Evolutionary conservation across 192 early-diverging fungal genomes (phyloP).

Genomic region (Coemansia sp.): DNA sequence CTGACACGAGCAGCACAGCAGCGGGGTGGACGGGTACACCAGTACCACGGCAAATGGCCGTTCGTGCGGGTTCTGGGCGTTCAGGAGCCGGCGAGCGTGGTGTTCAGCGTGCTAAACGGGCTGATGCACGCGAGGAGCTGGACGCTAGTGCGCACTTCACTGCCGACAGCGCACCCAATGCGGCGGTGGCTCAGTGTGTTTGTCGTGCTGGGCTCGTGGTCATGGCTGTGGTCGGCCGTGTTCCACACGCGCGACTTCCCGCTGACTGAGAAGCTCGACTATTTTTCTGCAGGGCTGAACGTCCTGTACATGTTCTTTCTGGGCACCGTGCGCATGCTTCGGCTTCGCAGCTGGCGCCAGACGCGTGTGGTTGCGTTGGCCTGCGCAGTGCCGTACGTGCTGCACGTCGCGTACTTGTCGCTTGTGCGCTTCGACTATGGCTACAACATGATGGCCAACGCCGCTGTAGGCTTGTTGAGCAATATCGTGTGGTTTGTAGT

Average conservation of each 20-base stretch:
- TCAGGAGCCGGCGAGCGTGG: constrained; percentile 94
- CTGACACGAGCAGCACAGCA: constrained; percentile 57
- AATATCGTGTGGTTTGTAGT: constrained; percentile 79
- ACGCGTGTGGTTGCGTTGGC: constrained; percentile 34
- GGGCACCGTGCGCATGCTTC: constrained; percentile 62
- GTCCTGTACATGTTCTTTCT: constrained; percentile 77
- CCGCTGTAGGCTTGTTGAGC: constrained; percentile 65
- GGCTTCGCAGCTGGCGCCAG: constrained; percentile 37
- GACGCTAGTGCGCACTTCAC: constrained; percentile 36
- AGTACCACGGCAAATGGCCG: constrained; percentile 98
- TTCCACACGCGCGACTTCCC: constrained; percentile 94
- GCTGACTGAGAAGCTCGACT: constrained; percentile 90
- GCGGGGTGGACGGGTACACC: constrained; percentile 55
- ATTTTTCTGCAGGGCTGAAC: constrained; percentile 82
- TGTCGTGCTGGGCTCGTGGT: constrained; percentile 61
- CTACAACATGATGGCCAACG: constrained; percentile 92
- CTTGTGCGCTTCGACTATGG: constrained; percentile 84
- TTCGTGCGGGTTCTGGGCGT: constrained; percentile 83
- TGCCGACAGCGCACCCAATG: constrained; percentile 58
- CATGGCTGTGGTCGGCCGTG: constrained; percentile 66
- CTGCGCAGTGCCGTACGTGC: constrained; percentile 50
- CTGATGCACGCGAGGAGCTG: constrained; percentile 63
- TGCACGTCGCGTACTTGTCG: constrained; percentile 73
- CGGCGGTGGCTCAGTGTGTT: constrained; percentile 55
- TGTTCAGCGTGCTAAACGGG: constrained; percentile 89